Base-by-base conservation (phyloP, 2,329 filamentous ascomycete genomes). In the Didymella segeticola region DNA sequence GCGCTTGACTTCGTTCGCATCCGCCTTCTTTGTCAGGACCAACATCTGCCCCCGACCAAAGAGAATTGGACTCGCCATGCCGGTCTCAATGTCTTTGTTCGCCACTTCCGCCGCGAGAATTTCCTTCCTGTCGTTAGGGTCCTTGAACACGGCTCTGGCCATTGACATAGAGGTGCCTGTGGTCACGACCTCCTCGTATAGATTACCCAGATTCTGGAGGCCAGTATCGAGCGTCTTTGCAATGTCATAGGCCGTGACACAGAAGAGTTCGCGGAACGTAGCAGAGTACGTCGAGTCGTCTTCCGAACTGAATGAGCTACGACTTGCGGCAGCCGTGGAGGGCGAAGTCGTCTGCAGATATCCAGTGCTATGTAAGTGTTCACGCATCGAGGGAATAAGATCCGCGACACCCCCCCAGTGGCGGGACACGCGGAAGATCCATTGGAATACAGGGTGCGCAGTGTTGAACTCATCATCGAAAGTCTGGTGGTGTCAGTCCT, bases 231-330 rank as follows among this genome's bases (percentile, higher is more conserved):
- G 79, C 46, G 85, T 83, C 11, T 83, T 80, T 1, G 91, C 89
- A 7, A 96, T 82, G n/a, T 87, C 84, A 5, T 86, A 80, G 1
- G 91, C 91, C 2, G 91, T 89, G 9, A 91, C 81, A 67, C 90
- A 96, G 72, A 96, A 96, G 9, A 93, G 80, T 68, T 96, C 90
- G 20, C 90, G 86, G 70, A 96, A 92, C 1, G 93, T 81, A 14
- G 87, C 78, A 27, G 90, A 88, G 70, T 93, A 93, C 55, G 90
- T 83, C 10, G 85, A 50, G 80, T 89, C 82, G 46, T 88, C 83
- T 11, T 85, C 77, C 19, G 38, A 49, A 10, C 54, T 59, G 11
- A 63, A 43, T 1, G 67, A 68, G 2, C 58, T 47, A 22, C 64
- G 62, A 37, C 65, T 68, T 10, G 46, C 57, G 17, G 42, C 55